phyloP scores from a whole-genome alignment of 805 yeast genomes.

The Pachysolen tannophilus region DNA sequence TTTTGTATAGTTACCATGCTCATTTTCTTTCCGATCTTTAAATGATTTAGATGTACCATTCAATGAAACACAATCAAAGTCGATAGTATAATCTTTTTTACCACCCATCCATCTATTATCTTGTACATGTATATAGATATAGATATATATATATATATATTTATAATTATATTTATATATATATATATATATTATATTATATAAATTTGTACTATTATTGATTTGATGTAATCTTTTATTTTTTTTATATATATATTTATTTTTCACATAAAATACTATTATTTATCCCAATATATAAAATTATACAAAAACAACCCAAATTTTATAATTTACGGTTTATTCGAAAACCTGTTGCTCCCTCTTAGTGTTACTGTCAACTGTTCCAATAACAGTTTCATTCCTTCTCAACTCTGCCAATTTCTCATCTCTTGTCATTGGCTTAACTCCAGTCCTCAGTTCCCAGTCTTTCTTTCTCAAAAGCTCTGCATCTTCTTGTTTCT shows the following conservation, averaged over 20 bases:
- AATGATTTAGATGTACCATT: too few species aligned
- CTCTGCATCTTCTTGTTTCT: slow-evolving; percentile 65
- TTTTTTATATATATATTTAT: background rate
- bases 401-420: slow-evolving; percentile 48
- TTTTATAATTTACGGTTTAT: background rate
- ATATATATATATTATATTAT: background rate
- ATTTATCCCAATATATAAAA: background rate
- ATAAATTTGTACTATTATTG: background rate
- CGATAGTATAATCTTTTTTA: too few species aligned
- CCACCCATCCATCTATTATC: too few species aligned
- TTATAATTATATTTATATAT: too few species aligned
- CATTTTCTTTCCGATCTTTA: too few species aligned
- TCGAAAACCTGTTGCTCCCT: background rate
- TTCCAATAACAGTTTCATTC: slow-evolving; percentile 67
- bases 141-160: too few species aligned
- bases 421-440: slow-evolving; percentile 37
- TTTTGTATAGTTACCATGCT: too few species aligned
- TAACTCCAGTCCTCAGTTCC: slow-evolving; percentile 36
- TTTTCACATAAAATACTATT: background rate
- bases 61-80: too few species aligned
- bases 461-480: slow-evolving; percentile 38
- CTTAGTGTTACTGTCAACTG: background rate
- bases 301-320: background rate
- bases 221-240: background rate
- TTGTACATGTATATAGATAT: too few species aligned